Percentiles rank a stretch among this genome's conserved stretches.
Evolutionary conservation across 371 early-diverging fungal species (phyloP).

Genomic region (Mortierella sp.): DNA sequence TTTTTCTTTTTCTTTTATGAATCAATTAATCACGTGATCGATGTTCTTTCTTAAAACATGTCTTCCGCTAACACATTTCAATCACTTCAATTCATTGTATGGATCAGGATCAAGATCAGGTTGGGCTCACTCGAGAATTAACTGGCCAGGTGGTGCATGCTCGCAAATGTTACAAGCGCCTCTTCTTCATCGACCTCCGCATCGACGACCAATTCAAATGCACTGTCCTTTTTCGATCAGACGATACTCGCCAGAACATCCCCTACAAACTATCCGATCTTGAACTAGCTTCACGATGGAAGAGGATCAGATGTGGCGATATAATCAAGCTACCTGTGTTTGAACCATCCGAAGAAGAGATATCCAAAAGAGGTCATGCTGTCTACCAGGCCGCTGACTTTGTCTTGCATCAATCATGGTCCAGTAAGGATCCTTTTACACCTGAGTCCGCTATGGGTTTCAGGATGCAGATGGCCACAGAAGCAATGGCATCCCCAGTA

Average conservation of each 20-base stretch:
- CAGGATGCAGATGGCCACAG: slow-evolving; percentile 8
- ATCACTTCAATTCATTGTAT: not conserved
- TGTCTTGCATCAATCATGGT: slow-evolving; percentile 55
- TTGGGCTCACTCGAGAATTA: not conserved
- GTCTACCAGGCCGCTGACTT: slow-evolving; percentile 65
- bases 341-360: slow-evolving; percentile 56
- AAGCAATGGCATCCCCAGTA: not conserved
- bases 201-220: slow-evolving; percentile 46
- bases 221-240: slow-evolving; percentile 64
- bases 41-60: no score
- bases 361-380: slow-evolving; percentile 34
- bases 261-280: slow-evolving; percentile 17
- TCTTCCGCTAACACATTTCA: no score
- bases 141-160: slow-evolving; percentile 63
- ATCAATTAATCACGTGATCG: not conserved
- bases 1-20: not conserved
- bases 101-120: not conserved
- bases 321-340: slow-evolving; percentile 53
- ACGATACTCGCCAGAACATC: slow-evolving; percentile 56
- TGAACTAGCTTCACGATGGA: slow-evolving; percentile 56
- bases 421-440: slow-evolving; percentile 49
- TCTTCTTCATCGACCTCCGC: slow-evolving; percentile 70
- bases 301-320: slow-evolving; percentile 58
- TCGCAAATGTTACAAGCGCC: slow-evolving; percentile 59
- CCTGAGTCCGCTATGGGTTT: slow-evolving; percentile 63